Evolutionary conservation across 176 grass and related monocot species (phyloP).

Genomic region (bread wheat (Triticum aestivum)): DNA sequence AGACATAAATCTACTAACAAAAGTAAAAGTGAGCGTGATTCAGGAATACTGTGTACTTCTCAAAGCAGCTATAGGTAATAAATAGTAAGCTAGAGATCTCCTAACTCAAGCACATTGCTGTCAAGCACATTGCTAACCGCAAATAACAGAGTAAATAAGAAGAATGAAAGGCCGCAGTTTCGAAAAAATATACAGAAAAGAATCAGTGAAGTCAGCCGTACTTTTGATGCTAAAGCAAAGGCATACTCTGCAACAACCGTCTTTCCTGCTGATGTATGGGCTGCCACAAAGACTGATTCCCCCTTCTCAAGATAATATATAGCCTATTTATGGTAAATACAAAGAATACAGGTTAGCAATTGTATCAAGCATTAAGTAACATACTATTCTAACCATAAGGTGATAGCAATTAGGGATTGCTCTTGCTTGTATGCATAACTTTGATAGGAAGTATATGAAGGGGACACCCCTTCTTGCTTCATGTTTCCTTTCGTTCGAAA

Average conservation of each 20-base stretch:
- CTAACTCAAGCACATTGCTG: neutral
- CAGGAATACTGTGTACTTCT: conserved; percentile 22
- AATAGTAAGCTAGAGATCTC: neutral
- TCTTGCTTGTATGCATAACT: conserved; percentile 1
- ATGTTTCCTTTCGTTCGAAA: conserved; percentile 11
- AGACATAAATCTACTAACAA: conserved; percentile 3
- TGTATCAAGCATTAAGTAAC: conserved; percentile 18
- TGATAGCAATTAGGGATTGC: neutral
- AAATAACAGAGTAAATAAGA: neutral
- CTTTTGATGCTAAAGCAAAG: conserved; percentile 95
- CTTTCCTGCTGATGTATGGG: conserved; percentile 98
- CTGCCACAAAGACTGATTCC: conserved; percentile 96
- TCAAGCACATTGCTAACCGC: neutral
- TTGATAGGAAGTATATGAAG: conserved; percentile 2
- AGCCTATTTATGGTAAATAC: conserved; percentile 50
- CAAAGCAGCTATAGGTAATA: conserved; percentile 10
- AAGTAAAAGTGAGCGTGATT: conserved; percentile 7
- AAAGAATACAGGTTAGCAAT: conserved; percentile 17
- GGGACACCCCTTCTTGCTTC: neutral
- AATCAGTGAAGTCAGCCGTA: conserved; percentile 23
- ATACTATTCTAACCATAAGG: conserved; percentile 25
- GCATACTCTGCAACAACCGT: conserved; percentile 98
- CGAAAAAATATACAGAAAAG: neutral
- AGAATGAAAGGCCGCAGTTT: neutral
- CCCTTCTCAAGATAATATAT: conserved; percentile 97